Base-by-base conservation (phyloP, 2,329 filamentous ascomycete genomes). In the Claviceps digitariae region DNA sequence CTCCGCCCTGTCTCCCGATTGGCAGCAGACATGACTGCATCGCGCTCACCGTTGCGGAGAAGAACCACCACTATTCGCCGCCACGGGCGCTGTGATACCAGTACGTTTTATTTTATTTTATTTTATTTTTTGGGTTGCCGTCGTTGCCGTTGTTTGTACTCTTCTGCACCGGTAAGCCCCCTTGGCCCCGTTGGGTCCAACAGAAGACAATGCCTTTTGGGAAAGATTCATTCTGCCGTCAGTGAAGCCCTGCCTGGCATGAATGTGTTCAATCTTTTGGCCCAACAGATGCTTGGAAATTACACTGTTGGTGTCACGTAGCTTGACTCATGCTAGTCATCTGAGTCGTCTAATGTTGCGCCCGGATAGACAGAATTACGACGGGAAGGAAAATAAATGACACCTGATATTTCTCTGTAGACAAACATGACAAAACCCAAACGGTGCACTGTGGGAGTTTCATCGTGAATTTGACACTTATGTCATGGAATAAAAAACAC, bases 11-110 rank as follows among this genome's bases (percentile, higher is more conserved):
- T 25, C 40, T 50, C 47, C 47, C 51, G 44, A 55, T 51, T 50
- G 54, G 51, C 51, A 51, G 27, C 40, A 50, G 25, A 36, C 2
- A 50, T 41, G 9, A n/a, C 47, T 38, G 12, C 9, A 40, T 34
- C 34, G 12, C n/a, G 52, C 52, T 54, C 49, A 51, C 52, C 52
- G 52, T 54, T 54, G 52, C 52, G 52, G 52, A 52, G 49, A 54
- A 54, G n/a, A 29, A 3, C n/a, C 34, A 20, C 34, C 41, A 44
- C 31, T 15, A 50, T 34, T 54, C 29, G 54, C 52, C 29, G 46
- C 52, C 52, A 45, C 50, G 27, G 23, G 38, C 45, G 46, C 51
- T 45, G 53, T 50, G 45, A 49, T 48, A 50, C 50, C 44, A 27
- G 23, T 43, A 27, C 9, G n/a, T 15, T 47, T n/a, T 36, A 17